Evolutionary conservation across 169 alveolate species (phyloP).

Genomic region (Fabrea salina): DNA sequence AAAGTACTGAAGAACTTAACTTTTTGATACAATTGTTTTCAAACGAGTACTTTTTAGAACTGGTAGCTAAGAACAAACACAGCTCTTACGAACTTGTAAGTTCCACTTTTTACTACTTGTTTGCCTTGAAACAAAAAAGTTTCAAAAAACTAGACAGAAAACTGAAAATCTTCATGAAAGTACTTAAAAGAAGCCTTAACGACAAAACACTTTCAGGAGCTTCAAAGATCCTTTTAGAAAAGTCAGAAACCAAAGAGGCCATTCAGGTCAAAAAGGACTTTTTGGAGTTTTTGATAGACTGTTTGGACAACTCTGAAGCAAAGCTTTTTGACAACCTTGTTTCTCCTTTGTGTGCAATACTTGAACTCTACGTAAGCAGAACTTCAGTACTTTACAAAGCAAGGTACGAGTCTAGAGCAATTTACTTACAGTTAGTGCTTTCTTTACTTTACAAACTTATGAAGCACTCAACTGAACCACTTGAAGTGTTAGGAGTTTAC

Average conservation of each 20-base stretch:
- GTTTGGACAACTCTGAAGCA: background rate
- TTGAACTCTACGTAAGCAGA: background rate
- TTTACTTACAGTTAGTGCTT: background rate
- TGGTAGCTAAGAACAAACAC: background rate
- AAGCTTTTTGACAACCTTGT: background rate
- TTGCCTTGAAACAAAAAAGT: background rate
- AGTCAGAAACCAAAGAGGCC: background rate
- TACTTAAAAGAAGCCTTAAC: background rate
- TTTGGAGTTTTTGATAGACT: background rate
- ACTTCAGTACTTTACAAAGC: background rate
- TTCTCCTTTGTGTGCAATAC: background rate
- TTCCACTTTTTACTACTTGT: background rate
- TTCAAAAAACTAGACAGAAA: background rate
- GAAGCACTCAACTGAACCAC: background rate
- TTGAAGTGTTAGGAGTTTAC: background rate
- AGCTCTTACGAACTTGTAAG: background rate
- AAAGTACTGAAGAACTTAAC: background rate
- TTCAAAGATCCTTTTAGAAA: background rate
- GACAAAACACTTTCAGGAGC: background rate
- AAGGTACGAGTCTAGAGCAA: background rate
- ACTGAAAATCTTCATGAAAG: background rate
- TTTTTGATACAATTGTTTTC: background rate
- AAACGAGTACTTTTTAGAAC: background rate
- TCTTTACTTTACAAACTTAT: background rate
- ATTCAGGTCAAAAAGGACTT: slow-evolving; percentile 3